These are phyloP conservation scores for Bretziella fagacearum DNA, from an alignment of 2,329 filamentous ascomycete species.

Conservation along the genomic window DNA sequence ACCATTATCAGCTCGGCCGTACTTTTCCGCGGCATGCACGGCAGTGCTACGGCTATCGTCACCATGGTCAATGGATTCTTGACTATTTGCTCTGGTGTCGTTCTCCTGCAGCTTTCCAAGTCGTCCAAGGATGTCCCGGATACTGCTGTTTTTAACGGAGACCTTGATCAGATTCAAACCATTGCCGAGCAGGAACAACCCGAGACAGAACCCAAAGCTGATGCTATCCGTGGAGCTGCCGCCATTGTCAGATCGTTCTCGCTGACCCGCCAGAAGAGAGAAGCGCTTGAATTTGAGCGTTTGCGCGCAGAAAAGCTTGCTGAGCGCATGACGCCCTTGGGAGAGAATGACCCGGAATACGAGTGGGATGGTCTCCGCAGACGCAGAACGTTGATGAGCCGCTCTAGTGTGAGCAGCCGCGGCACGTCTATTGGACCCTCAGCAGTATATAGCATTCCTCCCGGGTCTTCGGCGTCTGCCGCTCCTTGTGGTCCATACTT, in stretches of 20 bases:
- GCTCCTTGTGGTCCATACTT: constrained; percentile 1
- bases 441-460: constrained; percentile 6
- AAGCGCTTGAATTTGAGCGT: constrained; percentile 61
- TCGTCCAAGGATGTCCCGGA: constrained; percentile 96
- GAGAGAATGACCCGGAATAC: constrained; percentile 51
- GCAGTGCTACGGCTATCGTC: constrained; percentile 59
- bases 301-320: constrained; percentile 61
- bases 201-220: constrained; percentile 91
- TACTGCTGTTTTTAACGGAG: constrained; percentile 75
- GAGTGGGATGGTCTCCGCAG: constrained; percentile 87
- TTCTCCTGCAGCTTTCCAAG: constrained; percentile 89
- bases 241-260: constrained; percentile 78
- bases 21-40: constrained; percentile 86
- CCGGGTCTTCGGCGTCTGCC: constrained; percentile 8
- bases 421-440: constrained; percentile 17
- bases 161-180: constrained; percentile 86
- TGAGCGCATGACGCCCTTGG: constrained; percentile 57
- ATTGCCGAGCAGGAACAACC: constrained; percentile 90
- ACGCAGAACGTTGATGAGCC: constrained; percentile 33
- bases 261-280: constrained; percentile 54
- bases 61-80: constrained; percentile 90
- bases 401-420: constrained; percentile 10
- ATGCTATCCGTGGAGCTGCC: constrained; percentile 81
- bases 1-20: constrained; percentile 90
- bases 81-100: constrained; percentile 81